These are phyloP conservation scores for Sporothrix pseudoabietina DNA, from an alignment of 2,329 filamentous ascomycete species.

Conservation along the genomic window DNA sequence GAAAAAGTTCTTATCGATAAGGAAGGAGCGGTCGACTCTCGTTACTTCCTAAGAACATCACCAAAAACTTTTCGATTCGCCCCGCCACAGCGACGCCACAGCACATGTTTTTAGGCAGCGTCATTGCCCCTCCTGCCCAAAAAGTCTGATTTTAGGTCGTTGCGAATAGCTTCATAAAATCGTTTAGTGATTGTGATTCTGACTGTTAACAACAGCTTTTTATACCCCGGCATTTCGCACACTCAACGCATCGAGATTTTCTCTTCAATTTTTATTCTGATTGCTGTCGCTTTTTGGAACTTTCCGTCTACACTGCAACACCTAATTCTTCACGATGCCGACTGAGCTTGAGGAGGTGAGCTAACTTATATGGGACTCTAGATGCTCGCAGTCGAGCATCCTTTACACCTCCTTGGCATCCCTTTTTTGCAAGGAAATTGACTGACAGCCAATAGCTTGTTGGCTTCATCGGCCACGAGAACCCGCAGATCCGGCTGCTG, in stretches of 20 bases:
- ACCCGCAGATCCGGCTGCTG: conserved; percentile 83
- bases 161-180: conserved; percentile 30
- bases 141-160: conserved; percentile 23
- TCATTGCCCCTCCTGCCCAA: conserved; percentile 29
- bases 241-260: neutral
- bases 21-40: neutral
- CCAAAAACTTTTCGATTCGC: neutral
- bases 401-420: neutral
- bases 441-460: conserved; percentile 64
- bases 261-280: neutral
- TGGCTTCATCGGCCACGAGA: conserved; percentile 89
- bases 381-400: neutral
- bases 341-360: conserved; percentile 74
- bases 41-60: neutral
- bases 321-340: conserved; percentile 57
- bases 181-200: neutral
- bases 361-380: neutral
- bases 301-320: neutral
- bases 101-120: conserved; percentile 1
- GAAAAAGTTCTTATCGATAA: conserved; percentile 30
- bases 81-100: conserved; percentile 31
- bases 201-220: neutral
- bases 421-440: too few species aligned
- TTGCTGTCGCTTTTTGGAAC: neutral
- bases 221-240: neutral